phyloP scores from a whole-genome alignment of 2,329 filamentous ascomycete genomes.

The Penicillium sp. region DNA sequence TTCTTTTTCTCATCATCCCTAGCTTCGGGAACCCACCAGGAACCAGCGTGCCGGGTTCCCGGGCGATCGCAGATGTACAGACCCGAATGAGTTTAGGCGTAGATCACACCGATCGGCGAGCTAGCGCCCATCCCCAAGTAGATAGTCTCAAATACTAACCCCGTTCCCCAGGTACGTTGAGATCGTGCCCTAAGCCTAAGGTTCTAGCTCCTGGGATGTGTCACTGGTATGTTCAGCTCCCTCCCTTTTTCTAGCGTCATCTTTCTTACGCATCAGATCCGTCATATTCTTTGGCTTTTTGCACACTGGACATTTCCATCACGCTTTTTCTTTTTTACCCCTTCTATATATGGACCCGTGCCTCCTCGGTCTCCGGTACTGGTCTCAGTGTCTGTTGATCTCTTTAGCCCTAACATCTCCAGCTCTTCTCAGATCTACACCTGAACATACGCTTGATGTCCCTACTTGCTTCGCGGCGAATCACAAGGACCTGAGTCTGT shows the following conservation, averaged over 20 bases:
- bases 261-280: slow-evolving; percentile 13
- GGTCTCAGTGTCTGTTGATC: not conserved
- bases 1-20: slow-evolving; percentile 10
- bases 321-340: not conserved
- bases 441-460: not conserved
- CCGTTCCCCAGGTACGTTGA: slow-evolving; percentile 10
- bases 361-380: not conserved
- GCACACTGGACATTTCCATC: not conserved
- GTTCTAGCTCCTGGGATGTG: not conserved
- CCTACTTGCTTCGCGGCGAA: not conserved
- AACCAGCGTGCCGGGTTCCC: slow-evolving; percentile 21
- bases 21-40: slow-evolving; percentile 20
- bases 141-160: slow-evolving; percentile 14
- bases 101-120: slow-evolving; percentile 19
- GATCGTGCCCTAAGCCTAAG: slow-evolving; percentile 3
- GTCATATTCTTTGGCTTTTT: slow-evolving; percentile 12
- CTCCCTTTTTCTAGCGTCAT: slow-evolving; percentile 10
- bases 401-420: not conserved
- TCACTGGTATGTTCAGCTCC: slow-evolving; percentile 12
- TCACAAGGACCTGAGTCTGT: not conserved
- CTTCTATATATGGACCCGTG: not conserved
- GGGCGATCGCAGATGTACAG: slow-evolving; percentile 21
- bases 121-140: slow-evolving; percentile 12
- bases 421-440: not conserved
- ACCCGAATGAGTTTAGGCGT: slow-evolving; percentile 23